Conservation (phyloP, 768 basidiomycete species). For the Lactarius evosmus region DNA sequence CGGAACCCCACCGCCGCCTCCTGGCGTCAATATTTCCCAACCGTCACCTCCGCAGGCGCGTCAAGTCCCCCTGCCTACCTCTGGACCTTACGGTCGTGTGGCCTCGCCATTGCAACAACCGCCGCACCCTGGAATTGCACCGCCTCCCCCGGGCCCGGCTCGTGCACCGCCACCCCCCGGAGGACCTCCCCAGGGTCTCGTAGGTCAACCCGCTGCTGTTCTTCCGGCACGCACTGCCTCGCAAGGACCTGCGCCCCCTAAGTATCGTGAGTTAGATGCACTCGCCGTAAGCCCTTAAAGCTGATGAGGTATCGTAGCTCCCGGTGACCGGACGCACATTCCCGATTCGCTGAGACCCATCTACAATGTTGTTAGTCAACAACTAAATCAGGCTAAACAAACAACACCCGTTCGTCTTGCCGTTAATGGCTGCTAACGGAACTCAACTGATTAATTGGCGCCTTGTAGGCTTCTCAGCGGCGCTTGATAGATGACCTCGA, state of each 20-base stretch:
- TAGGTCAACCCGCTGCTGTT: constrained; percentile 3
- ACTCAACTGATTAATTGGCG: constrained; percentile 11
- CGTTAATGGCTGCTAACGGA: background rate
- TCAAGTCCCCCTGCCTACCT: constrained; percentile 1
- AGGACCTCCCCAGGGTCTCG: constrained; percentile 13
- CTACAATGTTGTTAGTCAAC: constrained; percentile 60
- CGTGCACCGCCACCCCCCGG: constrained; percentile 34
- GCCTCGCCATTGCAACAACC: constrained; percentile 18
- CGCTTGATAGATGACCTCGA: constrained; percentile 85
- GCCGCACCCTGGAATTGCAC: constrained; percentile 17
- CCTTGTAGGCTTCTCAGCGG: constrained; percentile 70
- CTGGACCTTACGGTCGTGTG: constrained; percentile 35
- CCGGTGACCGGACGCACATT: constrained; percentile 92
- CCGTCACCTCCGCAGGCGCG: constrained; percentile 34
- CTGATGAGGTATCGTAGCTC: constrained; percentile 46
- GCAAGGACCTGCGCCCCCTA: constrained; percentile 35
- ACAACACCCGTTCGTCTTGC: constrained; percentile 62
- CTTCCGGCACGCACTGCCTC: constrained; percentile 18
- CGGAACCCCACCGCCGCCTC: constrained; percentile 40
- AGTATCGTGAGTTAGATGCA: constrained; percentile 52
- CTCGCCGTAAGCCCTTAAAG: too few relatives aligned
- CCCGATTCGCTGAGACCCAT: constrained; percentile 64
- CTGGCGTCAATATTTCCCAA: constrained; percentile 35
- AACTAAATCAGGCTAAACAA: constrained; percentile 67
- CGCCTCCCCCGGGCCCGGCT: constrained; percentile 29